Conservation (phyloP, 768 basidiomycete genomes). For the Suillus bovinus region DNA sequence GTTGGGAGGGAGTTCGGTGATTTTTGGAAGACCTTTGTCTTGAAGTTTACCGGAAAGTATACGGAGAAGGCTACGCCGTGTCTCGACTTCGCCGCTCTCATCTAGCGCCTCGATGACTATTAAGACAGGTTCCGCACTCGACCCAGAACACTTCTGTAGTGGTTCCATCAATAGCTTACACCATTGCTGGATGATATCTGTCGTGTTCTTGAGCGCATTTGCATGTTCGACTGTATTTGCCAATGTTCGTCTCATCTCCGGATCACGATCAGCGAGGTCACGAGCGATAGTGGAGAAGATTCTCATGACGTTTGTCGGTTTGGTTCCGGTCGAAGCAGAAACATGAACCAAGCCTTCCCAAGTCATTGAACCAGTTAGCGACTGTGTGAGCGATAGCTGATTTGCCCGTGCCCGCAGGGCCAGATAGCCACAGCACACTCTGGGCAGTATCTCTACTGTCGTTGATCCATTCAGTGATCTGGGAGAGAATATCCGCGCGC, state of each 20-base stretch:
- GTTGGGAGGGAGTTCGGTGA: conserved; percentile 9
- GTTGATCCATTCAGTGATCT: too few species aligned
- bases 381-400: too few species aligned
- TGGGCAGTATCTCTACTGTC: too few species aligned
- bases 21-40: not conserved
- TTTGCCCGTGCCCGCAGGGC: too few species aligned
- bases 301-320: too few species aligned
- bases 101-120: conserved; percentile 29
- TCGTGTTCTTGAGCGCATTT: not conserved
- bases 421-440: too few species aligned
- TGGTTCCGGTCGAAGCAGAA: too few species aligned
- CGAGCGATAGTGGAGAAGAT: conserved; percentile 1
- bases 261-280: conserved; percentile 21
- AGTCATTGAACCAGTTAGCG: too few species aligned
- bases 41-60: conserved; percentile 10
- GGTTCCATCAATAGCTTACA: conserved; percentile 21
- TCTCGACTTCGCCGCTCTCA: conserved; percentile 10
- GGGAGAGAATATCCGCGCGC: too few species aligned
- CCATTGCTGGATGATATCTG: conserved; percentile 13
- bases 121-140: conserved; percentile 19
- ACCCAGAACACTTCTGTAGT: not conserved
- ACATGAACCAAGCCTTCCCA: too few species aligned
- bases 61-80: conserved; percentile 24
- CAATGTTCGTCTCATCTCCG: conserved; percentile 2
- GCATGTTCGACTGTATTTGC: not conserved